phyloP scores from a whole-genome alignment of 352 stramenopile genomes.

The Phytopythium litorale region DNA sequence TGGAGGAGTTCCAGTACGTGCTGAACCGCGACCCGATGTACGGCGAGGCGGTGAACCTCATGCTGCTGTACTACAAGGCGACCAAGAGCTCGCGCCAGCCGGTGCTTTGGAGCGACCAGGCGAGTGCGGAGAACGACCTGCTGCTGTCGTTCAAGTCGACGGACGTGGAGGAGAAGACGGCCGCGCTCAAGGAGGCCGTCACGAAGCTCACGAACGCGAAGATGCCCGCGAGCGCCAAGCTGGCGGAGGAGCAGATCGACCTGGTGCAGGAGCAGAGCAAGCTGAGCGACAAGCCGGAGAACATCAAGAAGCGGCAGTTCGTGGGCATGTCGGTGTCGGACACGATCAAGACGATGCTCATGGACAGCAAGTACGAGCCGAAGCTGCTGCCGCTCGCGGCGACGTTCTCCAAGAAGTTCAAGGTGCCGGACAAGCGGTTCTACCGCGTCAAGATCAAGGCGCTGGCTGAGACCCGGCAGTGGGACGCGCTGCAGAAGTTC shows the following conservation, averaged over 20 bases:
- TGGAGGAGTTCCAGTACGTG: conserved; percentile 81
- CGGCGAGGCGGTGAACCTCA: conserved; percentile 65
- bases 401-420: conserved; percentile 84
- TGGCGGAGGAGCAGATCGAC: conserved; percentile 85
- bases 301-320: conserved; percentile 77
- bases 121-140: conserved; percentile 70
- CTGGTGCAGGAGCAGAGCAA: conserved; percentile 84
- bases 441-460: conserved; percentile 91
- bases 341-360: conserved; percentile 79
- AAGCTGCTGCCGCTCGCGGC: conserved; percentile 69
- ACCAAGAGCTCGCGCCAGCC: conserved; percentile 61
- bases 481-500: conserved; percentile 86
- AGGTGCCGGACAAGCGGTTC: conserved; percentile 89
- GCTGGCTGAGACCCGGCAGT: conserved; percentile 80
- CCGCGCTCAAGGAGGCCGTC: conserved; percentile 59
- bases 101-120: conserved; percentile 57
- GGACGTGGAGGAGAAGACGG: conserved; percentile 64
- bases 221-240: conserved; percentile 55
- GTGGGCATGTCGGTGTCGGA: conserved; percentile 83
- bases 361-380: conserved; percentile 77
- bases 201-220: conserved; percentile 69
- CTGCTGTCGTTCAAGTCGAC: conserved; percentile 62
- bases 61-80: conserved; percentile 73
- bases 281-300: conserved; percentile 75
- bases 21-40: conserved; percentile 71